A percentile compares a stretch with the other conserved stretches of the same genome.
Evolutionary conservation across 2,329 filamentous ascomycete species (phyloP).

Genomic region (Fusarium duplospermum): DNA sequence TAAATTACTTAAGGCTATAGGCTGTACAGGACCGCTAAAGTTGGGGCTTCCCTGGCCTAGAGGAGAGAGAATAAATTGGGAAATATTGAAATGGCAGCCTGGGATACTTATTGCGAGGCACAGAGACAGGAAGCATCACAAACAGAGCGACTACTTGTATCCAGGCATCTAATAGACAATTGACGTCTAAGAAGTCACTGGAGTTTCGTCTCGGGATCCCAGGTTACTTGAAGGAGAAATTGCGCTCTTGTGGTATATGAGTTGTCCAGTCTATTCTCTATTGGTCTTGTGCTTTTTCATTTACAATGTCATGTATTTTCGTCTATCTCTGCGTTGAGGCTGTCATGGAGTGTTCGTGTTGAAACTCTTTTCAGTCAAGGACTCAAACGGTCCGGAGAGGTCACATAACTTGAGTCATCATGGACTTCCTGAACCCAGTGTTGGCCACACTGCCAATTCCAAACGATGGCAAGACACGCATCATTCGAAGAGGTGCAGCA

Average conservation of each 20-base stretch:
- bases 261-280: neutral
- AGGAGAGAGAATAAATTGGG: no score
- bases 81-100: no score
- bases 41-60: no score
- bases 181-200: no score
- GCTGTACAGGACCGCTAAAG: no score
- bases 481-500: slow-evolving; percentile 41
- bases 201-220: no score
- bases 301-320: neutral
- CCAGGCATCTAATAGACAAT: no score
- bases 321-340: slow-evolving; percentile 30
- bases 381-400: neutral
- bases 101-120: no score
- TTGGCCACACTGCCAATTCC: slow-evolving; percentile 41
- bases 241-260: neutral
- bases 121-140: no score
- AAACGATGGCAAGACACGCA: slow-evolving; percentile 36
- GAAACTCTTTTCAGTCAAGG: slow-evolving; percentile 10
- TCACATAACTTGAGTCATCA: slow-evolving; percentile 31
- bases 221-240: no score
- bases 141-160: no score
- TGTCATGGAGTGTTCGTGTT: slow-evolving; percentile 27
- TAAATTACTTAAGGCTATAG: no score
- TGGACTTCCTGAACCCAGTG: slow-evolving; percentile 36
- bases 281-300: neutral